Evolutionary conservation across 192 early-diverging fungal species (phyloP).

Genomic region (Podila horticola): DNA sequence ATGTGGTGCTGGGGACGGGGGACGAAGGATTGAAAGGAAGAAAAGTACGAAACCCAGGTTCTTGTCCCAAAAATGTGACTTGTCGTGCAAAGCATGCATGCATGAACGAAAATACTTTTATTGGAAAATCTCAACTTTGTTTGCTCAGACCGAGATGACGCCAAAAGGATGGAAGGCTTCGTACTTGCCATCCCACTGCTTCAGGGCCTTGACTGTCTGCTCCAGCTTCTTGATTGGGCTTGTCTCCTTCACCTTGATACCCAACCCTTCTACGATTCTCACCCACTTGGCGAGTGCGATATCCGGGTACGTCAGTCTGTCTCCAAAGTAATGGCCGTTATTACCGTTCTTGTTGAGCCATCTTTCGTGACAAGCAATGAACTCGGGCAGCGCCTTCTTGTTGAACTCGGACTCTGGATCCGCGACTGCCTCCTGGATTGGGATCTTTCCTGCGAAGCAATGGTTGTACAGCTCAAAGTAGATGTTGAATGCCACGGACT

Average conservation of each 20-base stretch:
- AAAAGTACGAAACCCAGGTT: too few relatives aligned
- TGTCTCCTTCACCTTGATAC: not conserved
- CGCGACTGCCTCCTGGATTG: not conserved
- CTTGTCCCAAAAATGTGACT: too few relatives aligned
- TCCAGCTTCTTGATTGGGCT: not conserved
- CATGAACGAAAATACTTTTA: too few relatives aligned
- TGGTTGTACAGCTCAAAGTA: conserved; percentile 16
- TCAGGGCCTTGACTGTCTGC: not conserved
- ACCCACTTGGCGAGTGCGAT: conserved; percentile 12
- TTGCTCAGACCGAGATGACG: too few relatives aligned
- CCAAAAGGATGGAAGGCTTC: not conserved
- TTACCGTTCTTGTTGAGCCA: conserved; percentile 39
- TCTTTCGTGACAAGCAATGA: conserved; percentile 13
- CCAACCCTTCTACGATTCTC: not conserved
- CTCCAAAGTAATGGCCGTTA: conserved; percentile 28
- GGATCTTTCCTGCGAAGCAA: conserved; percentile 5
- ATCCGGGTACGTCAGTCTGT: conserved; percentile 12
- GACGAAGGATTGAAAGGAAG: too few relatives aligned
- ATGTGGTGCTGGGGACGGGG: too few relatives aligned
- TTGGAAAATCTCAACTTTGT: too few relatives aligned
- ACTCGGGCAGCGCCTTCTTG: conserved; percentile 19
- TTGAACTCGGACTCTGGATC: conserved; percentile 13
- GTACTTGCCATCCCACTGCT: conserved; percentile 3
- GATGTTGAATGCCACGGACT: conserved; percentile 35
- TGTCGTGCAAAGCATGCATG: too few relatives aligned